These are phyloP conservation scores for Torulaspora pretoriensis DNA, from an alignment of 1,139 yeast species.

Conservation along the genomic window DNA sequence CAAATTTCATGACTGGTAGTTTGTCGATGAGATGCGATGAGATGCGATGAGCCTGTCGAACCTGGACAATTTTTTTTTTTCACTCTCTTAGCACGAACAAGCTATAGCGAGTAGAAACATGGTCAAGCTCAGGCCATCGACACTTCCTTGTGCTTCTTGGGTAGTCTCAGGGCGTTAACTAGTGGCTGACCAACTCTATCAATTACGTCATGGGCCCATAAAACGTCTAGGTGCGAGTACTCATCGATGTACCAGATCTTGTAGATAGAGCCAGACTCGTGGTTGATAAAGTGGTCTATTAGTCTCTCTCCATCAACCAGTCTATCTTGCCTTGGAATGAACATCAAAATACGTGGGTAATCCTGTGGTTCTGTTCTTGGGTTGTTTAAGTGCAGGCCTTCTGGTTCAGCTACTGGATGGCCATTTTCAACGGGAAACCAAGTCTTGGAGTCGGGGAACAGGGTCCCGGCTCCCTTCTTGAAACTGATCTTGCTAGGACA, in stretches of 20 bases:
- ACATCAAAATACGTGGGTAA: conserved; percentile 41
- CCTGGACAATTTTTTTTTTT: conserved; percentile 6
- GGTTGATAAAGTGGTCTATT: conserved; percentile 42
- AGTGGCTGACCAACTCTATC: conserved; percentile 47
- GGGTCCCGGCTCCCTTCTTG: conserved; percentile 27
- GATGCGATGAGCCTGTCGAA: conserved; percentile 15
- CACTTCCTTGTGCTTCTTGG: conserved; percentile 10
- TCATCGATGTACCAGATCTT: conserved; percentile 46
- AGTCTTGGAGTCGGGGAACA: conserved; percentile 33
- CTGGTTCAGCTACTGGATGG: conserved; percentile 14
- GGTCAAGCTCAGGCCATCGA: not conserved
- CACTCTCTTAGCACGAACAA: conserved; percentile 3
- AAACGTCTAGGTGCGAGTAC: conserved; percentile 85
- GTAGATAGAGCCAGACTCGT: conserved; percentile 45
- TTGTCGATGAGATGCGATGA: conserved; percentile 4
- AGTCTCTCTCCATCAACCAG: conserved; percentile 58
- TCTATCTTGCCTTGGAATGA: conserved; percentile 52
- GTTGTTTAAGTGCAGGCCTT: conserved; percentile 18
- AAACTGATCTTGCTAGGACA: conserved; percentile 26
- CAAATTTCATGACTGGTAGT: not conserved
- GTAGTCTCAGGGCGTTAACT: conserved; percentile 26
- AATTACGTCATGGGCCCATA: conserved; percentile 82
- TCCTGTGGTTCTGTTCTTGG: conserved; percentile 12
- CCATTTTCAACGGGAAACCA: conserved; percentile 32
- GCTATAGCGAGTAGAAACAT: conserved; percentile 3